Base-by-base conservation (phyloP, 2,329 filamentous ascomycete species). In the Amphichorda felina region DNA sequence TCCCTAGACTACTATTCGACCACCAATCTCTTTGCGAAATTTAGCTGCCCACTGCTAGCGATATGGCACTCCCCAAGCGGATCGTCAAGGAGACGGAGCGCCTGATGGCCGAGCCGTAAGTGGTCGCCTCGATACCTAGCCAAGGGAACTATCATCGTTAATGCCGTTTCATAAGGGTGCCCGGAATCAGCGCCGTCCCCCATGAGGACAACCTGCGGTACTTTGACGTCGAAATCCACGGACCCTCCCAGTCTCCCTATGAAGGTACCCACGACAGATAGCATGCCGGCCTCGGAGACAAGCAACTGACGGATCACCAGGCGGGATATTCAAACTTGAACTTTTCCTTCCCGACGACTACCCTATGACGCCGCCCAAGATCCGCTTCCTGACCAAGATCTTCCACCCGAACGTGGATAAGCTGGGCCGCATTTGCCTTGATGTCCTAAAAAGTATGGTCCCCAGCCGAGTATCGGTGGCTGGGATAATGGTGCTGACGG, bases 321-420 rank as follows among this genome's bases (percentile, higher is more conserved):
- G 71, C 37, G 91, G 93, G 33, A 73, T 94, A 44, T 98, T 98
- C 70, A 89, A 93, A 61, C 81, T 96, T 42, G 91, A 98, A 61
- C 77, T 98, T 15, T 98, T 98, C 60, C 73, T 98, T 17, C 93
- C 93, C 30, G 91, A 98, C 53, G 91, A 98, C 65, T 98, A 98
- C 58, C 91, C 91, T 29, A 98, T 98, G 91, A 94, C 87, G 24
- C 89, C 91, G 36, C 91, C 91, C 31, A 95, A 95, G 70, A 95
- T 98, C 54, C 84, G 91, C 37, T 98, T 98, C 63, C 70, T 98
- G 35, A 98, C 93, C 49, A 95, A 94, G 65, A 96, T 98, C 59
- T 98, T 96, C 63, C 93, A 98, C 59, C 91, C 91, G 35, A 98
- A 98, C 58, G 95, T 98, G 48, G 91, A 98, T 59, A 93, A 93